Conservation (phyloP, 108 stramenopile genomes). For the Skeletonema grethae region DNA sequence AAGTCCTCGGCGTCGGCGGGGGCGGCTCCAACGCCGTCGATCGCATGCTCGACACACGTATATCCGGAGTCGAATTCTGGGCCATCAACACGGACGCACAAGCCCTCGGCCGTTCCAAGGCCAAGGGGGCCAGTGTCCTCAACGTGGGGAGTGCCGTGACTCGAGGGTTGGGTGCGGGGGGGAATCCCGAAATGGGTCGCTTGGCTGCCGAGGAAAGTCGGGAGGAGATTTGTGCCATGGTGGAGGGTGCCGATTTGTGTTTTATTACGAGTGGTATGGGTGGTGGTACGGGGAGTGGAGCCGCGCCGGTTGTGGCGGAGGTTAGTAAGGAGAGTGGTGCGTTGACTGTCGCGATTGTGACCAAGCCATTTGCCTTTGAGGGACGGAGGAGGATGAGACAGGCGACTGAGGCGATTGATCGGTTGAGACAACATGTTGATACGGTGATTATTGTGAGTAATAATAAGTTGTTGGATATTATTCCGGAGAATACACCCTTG, state of each 20-base stretch:
- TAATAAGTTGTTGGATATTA: slow-evolving; percentile 92
- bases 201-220: slow-evolving; percentile 84
- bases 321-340: slow-evolving; percentile 80
- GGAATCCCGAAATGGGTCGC: slow-evolving; percentile 85
- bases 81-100: slow-evolving; percentile 92
- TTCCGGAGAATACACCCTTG: slow-evolving; percentile 90
- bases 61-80: slow-evolving; percentile 90
- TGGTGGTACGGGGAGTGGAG: slow-evolving; percentile 89
- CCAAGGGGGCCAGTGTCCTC: slow-evolving; percentile 60
- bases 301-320: slow-evolving; percentile 84
- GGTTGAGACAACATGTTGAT: slow-evolving; percentile 79
- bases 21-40: slow-evolving; percentile 71
- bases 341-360: slow-evolving; percentile 84
- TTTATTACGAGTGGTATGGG: slow-evolving; percentile 92
- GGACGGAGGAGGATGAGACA: slow-evolving; percentile 87
- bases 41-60: slow-evolving; percentile 86
- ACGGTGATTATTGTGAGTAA: slow-evolving; percentile 93
- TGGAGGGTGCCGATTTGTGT: slow-evolving; percentile 83
- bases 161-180: slow-evolving; percentile 90
- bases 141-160: slow-evolving; percentile 87
- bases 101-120: slow-evolving; percentile 71
- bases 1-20: slow-evolving; percentile 84
- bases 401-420: slow-evolving; percentile 79
- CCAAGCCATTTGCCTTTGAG: slow-evolving; percentile 93
- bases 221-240: slow-evolving; percentile 71